Evolutionary conservation across 495 filamentous ascomycete genomes (phyloP).

Genomic region (Margaritispora aquatica): DNA sequence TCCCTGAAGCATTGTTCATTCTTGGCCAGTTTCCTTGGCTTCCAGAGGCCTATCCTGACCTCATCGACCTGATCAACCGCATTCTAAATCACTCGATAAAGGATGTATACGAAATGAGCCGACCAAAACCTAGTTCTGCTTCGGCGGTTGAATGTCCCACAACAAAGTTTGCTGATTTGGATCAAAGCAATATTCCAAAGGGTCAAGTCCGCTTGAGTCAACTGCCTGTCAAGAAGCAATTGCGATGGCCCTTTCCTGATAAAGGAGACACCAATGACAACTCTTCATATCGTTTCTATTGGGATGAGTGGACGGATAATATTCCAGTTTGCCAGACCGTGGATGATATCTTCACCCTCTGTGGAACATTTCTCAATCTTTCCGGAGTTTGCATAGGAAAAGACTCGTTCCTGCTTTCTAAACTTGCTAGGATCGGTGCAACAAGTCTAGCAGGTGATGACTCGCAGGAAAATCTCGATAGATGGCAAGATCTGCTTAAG

Average conservation of each 20-base stretch:
- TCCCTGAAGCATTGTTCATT: slow-evolving; percentile 90
- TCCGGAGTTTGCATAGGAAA: slow-evolving; percentile 84
- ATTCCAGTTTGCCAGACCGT: slow-evolving; percentile 84
- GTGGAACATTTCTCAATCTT: slow-evolving; percentile 75
- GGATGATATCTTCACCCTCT: slow-evolving; percentile 85
- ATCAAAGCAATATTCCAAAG: slow-evolving; percentile 58
- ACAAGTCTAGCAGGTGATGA: slow-evolving; percentile 63
- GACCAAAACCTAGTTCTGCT: background rate
- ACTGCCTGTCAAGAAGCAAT: slow-evolving; percentile 49
- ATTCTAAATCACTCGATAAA: slow-evolving; percentile 74
- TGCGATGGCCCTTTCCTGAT: slow-evolving; percentile 77
- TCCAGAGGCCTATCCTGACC: slow-evolving; percentile 71
- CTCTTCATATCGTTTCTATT: slow-evolving; percentile 82
- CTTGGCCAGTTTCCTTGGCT: slow-evolving; percentile 90
- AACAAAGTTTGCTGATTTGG: slow-evolving; percentile 46
- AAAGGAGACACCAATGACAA: slow-evolving; percentile 65
- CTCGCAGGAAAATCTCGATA: slow-evolving; percentile 58
- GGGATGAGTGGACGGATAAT: slow-evolving; percentile 95
- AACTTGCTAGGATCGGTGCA: slow-evolving; percentile 73
- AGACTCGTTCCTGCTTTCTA: slow-evolving; percentile 69
- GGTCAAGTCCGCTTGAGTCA: slow-evolving; percentile 55
- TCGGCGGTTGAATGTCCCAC: slow-evolving; percentile 28
- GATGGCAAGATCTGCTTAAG: slow-evolving; percentile 78
- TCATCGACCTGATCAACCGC: slow-evolving; percentile 72
- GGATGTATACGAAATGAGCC: slow-evolving; percentile 48